Conservation (phyloP, 208 protist genomes). For the Trypanosoma vivax region DNA sequence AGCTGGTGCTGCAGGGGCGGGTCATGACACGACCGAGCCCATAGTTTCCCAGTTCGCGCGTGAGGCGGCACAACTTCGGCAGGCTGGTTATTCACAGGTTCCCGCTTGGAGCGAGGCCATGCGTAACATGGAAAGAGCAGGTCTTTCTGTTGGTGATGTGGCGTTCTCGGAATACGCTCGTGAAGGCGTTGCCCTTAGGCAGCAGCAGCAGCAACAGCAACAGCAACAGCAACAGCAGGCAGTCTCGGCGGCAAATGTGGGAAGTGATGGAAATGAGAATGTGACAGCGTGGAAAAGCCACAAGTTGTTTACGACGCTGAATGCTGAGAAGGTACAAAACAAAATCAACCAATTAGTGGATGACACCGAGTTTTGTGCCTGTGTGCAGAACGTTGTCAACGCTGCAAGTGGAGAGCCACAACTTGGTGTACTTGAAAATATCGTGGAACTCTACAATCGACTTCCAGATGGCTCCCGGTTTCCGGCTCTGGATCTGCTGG, state of each 20-base stretch:
- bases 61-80: constrained; percentile 13
- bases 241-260: neutral
- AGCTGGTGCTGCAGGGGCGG: neutral
- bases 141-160: constrained; percentile 2
- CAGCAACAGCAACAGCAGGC: neutral
- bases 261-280: constrained; percentile 1
- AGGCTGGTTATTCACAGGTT: constrained; percentile 1
- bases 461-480: constrained; percentile 26
- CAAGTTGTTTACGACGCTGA: constrained; percentile 47
- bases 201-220: constrained; percentile 6
- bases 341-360: constrained; percentile 46
- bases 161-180: constrained; percentile 24
- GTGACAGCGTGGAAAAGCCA: constrained; percentile 5
- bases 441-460: constrained; percentile 10
- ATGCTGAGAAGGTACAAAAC: constrained; percentile 31
- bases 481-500: constrained; percentile 27
- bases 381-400: constrained; percentile 3
- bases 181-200: constrained; percentile 8
- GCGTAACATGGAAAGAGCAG: constrained; percentile 12
- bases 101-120: constrained; percentile 17
- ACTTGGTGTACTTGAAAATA: neutral
- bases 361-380: neutral
- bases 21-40: constrained; percentile 1
- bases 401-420: constrained; percentile 10
- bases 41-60: constrained; percentile 22